Evolutionary conservation across 2,329 filamentous ascomycete species (phyloP), one percentile per base, ranked within the genome.

Genomic region (Aspergillus bombycis): DNA sequence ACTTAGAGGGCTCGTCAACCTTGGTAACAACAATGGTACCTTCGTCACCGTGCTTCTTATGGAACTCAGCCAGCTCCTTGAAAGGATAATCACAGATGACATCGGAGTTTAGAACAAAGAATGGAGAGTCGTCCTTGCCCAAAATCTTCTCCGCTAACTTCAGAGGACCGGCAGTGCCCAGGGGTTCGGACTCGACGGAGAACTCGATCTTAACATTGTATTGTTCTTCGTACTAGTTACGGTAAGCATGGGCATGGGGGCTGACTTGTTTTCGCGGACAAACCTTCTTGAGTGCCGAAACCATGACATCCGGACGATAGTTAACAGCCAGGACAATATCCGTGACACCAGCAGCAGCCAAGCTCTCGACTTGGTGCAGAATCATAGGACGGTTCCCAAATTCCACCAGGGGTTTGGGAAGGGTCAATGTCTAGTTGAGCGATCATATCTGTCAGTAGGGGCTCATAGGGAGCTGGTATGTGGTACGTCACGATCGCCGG

Each of bases 331-430:
- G 88, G 61, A 99, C 94, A 75, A 99, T 96, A 83, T 98, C 94
- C 67, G 93, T 98, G 69, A 98, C 95, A 79, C 94, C 94, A 63
- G 93, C 94, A 65, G 89, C 91, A 71, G 95, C 94, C 71, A 99
- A 87, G 70, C 93, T 93, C 83, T 97, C 93, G 74, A 99, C 92
- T 83, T 99, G 94, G 83, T 98, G 94, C 76, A 96, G 87, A 80
- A 99, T 98, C 94, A 99, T 99, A 78, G 94, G 95, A 83, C 95
- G 94, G 87, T 99, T 99, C 77, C 89, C 93, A 77, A 99, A 99
- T 83, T 99, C 94, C 76, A 99, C 95, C 71, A 99, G 87, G 70
- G 95, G 94, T 83, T 98, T 99, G 67, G 94, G 94, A 71, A 97
- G 91, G 58, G 95, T 97, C 77, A 99, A 89, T 73, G 94, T 99